A percentile compares a stretch with the other conserved stretches of the same genome.
Conservation (phyloP, 495 filamentous ascomycete species). For the Penicillium roqueforti region DNA sequence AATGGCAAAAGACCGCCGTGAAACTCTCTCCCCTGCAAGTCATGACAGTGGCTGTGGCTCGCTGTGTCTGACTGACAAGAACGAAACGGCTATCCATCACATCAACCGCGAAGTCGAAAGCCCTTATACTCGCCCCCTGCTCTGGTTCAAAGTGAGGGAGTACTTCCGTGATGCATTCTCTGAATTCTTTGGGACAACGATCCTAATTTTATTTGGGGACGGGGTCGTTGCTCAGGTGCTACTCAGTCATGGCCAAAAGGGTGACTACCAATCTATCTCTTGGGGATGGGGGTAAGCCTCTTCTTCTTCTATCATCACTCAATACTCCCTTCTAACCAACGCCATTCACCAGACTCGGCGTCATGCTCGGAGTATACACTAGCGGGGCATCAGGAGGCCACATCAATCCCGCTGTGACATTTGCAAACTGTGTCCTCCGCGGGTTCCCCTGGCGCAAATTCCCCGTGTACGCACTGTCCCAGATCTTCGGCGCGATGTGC, state of each 20-base stretch:
- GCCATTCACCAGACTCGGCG: conserved; percentile 38
- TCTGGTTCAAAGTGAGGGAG: conserved; percentile 47
- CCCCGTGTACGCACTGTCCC: conserved; percentile 51
- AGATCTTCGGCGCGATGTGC: conserved; percentile 52
- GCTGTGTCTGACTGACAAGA: conserved; percentile 14
- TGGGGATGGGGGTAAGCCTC: conserved; percentile 58
- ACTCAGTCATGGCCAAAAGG: conserved; percentile 47
- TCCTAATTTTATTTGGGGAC: conserved; percentile 60
- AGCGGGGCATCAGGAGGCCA: conserved; percentile 56
- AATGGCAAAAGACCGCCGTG: conserved; percentile 20
- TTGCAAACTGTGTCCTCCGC: conserved; percentile 58
- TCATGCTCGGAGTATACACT: conserved; percentile 65
- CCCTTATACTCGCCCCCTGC: conserved; percentile 21
- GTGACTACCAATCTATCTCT: conserved; percentile 56
- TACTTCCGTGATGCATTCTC: conserved; percentile 52
- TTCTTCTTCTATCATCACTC: background rate
- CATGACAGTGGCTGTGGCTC: conserved; percentile 20
- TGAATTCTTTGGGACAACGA: conserved; percentile 62
- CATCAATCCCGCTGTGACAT: conserved; percentile 63
- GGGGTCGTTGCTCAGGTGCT: conserved; percentile 58
- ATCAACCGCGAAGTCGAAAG: conserved; percentile 6
- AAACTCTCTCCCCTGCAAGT: conserved; percentile 6
- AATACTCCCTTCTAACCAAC: conserved; percentile 7
- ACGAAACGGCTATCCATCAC: conserved; percentile 17
- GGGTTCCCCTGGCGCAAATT: conserved; percentile 58